Base-by-base conservation (phyloP, 257 asterid species). In the Ligustrum vulgare region DNA sequence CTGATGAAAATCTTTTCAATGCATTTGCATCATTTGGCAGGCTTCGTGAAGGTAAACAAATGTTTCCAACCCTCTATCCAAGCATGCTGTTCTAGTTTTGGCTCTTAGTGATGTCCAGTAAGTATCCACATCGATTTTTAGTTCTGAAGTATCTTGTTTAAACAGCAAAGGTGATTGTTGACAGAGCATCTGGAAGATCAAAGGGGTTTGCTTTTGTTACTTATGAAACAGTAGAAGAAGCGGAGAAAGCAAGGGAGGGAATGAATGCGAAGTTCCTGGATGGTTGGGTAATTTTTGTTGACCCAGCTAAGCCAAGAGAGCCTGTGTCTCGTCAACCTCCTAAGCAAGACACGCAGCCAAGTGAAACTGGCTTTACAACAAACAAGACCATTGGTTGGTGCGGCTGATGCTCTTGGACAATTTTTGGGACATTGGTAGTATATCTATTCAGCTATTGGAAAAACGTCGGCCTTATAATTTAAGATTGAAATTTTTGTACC, bases 241-340 rank as follows among this genome's bases (percentile, higher is more conserved):
- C 99, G n/a, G 93, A 93, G 84, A 93, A 85, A 81, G 99, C 98
- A 5, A 88, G 96, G 2, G 93, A 89, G 73, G 98, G 89, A 82
- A 91, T 95, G 98, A 86, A 91, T 11, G 96, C 97, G 15, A 90
- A 91, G 79, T 92, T 72, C 83, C 89, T 91, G 70, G 99, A 95
- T 45, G 98, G 98, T 22, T 95, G 99, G 99, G 97, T 91, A 43
- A 91, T 95, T 71, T 95, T 95, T 70, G 98, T 91, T 5, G 99
- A 93, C 72, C 98, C 99, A 4, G 99, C 98, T 37, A 91, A 75
- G 77, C 97, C 96, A 3, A 88, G 88, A 79, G 97, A 82, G 80
- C 88, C 87, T 6, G 88, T 80, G 79, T 87, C 87, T 4, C 90
- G 84, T 31, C 92, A 75, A 47, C 91, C 85, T 67, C 80, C 84